Evolutionary conservation across 345 rosid genomes (phyloP).

Genomic region (Viola odorata): DNA sequence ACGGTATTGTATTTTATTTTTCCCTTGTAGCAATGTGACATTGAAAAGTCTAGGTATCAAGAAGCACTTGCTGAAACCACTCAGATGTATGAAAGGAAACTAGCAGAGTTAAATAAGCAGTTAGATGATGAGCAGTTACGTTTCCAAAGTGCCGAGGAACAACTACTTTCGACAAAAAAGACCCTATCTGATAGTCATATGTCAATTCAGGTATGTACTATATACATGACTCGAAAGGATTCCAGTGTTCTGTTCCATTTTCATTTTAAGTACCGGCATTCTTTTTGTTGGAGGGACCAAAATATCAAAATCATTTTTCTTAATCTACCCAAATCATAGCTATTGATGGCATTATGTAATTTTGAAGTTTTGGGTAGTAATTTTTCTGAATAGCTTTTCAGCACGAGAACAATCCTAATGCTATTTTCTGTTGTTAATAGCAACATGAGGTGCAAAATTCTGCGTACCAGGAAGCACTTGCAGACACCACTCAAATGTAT

Average conservation of each 20-base stretch:
- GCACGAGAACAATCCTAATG: slow-evolving; percentile 3
- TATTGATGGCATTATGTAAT: background rate
- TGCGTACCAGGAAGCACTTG: slow-evolving; percentile 59
- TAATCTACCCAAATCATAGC: no score
- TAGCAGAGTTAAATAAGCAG: slow-evolving; percentile 52
- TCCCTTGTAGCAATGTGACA: slow-evolving; percentile 50
- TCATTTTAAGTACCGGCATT: background rate
- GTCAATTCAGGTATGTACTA: slow-evolving; percentile 50
- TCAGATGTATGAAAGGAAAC: slow-evolving; percentile 71
- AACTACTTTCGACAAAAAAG: slow-evolving; percentile 41
- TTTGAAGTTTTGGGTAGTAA: slow-evolving; percentile 3
- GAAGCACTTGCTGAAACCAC: slow-evolving; percentile 65
- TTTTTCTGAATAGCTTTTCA: no score
- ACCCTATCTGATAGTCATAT: slow-evolving; percentile 46
- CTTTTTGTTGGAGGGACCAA: background rate
- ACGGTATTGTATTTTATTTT: slow-evolving; percentile 5
- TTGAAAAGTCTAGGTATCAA: slow-evolving; percentile 51
- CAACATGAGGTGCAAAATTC: slow-evolving; percentile 50
- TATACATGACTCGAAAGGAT: background rate
- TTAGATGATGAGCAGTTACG: slow-evolving; percentile 46
- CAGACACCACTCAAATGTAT: slow-evolving; percentile 54
- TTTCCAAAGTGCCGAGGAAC: slow-evolving; percentile 40
- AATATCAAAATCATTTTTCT: no score
- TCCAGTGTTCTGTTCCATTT: background rate
- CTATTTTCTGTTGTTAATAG: slow-evolving; percentile 32